Base-by-base conservation (phyloP, 2,329 filamentous ascomycete genomes). In the Botrytis pseudocinerea region DNA sequence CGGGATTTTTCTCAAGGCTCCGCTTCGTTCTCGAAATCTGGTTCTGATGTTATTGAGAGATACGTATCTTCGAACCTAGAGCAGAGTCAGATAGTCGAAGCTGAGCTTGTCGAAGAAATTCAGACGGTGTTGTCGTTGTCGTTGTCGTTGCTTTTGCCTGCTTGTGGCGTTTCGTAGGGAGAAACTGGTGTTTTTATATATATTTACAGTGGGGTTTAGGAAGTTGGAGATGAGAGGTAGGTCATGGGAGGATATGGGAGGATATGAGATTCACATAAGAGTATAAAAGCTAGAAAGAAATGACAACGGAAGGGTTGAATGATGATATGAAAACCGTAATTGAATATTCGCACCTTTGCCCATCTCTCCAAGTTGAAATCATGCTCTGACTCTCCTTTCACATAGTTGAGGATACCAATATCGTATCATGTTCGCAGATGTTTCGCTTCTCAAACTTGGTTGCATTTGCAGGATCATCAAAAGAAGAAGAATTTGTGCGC, bases 301-400 rank as follows among this genome's bases (percentile, higher is more conserved):
- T 28, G 51, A 54, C 51, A 54, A 54, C 4, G 51, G 2, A 28
- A 54, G 14, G 1, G 16, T 54, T 7, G 4, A 7, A 28, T 2
- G 48, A 54, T 0, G 7, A 16, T 16, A 0, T 51, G 1, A 14
- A 51, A 14, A 1, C 5, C 48, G 25, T 14, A 12, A 51, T 14
- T n/a, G 22, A 46, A 8, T 12, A n/a, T 51, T 2, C 22, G 1
- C 10, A 6, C 22, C 0, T 0, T 2, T 12, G 22, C 22, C 4
- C 4, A n/a, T 14, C 25, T 51, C 1, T 51, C 12, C 10, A 4
- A 6, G 3, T n/a, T 51, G 1, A 25, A 51, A 12, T 14, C 10
- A 14, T 51, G 9, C 1, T n/a, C 5, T 4, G 4, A 48, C 25
- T 25, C 22, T 12, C 10, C 5, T 54, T 54, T 12, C 5, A 3